A percentile compares a stretch with the other conserved stretches of the same genome.
Conservation (phyloP, 176 grass and related monocot species). For the Carex kokanica region DNA sequence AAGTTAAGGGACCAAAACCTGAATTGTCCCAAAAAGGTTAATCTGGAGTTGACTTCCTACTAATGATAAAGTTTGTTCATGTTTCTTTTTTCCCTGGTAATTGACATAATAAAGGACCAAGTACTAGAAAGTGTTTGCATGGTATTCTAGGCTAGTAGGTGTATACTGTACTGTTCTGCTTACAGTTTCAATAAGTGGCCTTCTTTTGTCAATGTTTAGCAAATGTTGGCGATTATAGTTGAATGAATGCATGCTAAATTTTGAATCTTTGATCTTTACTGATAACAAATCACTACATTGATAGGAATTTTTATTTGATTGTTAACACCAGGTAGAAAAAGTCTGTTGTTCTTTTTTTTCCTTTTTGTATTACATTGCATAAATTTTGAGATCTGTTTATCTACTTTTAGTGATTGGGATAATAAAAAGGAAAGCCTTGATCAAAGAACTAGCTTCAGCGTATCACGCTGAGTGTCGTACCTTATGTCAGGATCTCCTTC, state of each 20-base stretch:
- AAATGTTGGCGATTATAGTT: background rate
- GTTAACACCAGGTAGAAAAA: background rate
- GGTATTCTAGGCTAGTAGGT: background rate
- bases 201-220: background rate
- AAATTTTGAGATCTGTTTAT: background rate
- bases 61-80: background rate
- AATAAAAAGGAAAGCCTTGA: slow-evolving; percentile 84
- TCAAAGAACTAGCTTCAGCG: slow-evolving; percentile 75
- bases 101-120: background rate
- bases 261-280: background rate
- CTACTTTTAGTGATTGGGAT: slow-evolving; percentile 68
- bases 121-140: background rate
- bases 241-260: background rate
- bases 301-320: background rate
- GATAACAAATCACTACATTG: background rate
- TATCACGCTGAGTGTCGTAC: slow-evolving; percentile 59
- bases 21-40: background rate
- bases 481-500: slow-evolving; percentile 61
- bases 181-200: background rate
- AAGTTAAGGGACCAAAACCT: too few species aligned
- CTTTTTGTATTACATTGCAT: background rate
- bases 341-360: background rate
- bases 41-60: background rate
- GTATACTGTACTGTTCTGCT: background rate
- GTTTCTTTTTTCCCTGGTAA: background rate